These are phyloP conservation scores for Paecilomyces variotii DNA, from an alignment of 2,329 filamentous ascomycete species.

Conservation along the genomic window DNA sequence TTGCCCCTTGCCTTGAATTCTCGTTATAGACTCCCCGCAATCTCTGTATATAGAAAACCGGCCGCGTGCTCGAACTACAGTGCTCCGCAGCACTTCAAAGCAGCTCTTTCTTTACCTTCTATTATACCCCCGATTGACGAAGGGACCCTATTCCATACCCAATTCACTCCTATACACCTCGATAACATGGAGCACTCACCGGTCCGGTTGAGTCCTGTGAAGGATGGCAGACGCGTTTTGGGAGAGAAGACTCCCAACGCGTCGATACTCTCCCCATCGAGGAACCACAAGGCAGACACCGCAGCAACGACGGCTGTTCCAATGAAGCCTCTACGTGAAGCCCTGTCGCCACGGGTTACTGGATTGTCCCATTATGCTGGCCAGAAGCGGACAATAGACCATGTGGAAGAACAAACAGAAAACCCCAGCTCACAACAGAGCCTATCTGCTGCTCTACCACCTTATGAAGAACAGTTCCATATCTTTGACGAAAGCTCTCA, in stretches of 20 bases:
- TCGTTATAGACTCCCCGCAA: neutral
- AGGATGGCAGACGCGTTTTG: conserved; percentile 31
- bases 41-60: neutral
- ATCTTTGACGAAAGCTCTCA: conserved; percentile 14
- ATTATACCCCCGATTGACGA: conserved; percentile 1
- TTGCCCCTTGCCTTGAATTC: neutral
- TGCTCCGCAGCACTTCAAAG: neutral
- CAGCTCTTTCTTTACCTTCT: neutral
- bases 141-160: neutral
- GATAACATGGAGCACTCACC: conserved; percentile 14
- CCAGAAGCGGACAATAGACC: conserved; percentile 33
- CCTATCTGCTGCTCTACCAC: conserved; percentile 3
- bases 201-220: conserved; percentile 23
- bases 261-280: conserved; percentile 26
- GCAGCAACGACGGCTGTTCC: conserved; percentile 19
- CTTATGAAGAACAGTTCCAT: conserved; percentile 10
- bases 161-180: neutral
- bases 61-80: neutral
- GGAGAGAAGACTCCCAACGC: conserved; percentile 36
- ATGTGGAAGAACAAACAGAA: conserved; percentile 24
- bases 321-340: conserved; percentile 13
- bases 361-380: conserved; percentile 29
- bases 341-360: conserved; percentile 19
- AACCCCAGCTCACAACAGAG: conserved; percentile 11
- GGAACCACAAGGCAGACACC: conserved; percentile 10